Percentiles rank a stretch among this genome's conserved stretches.
Conservation (phyloP, 148 eudicot genomes). For the Persicaria tinctoria region DNA sequence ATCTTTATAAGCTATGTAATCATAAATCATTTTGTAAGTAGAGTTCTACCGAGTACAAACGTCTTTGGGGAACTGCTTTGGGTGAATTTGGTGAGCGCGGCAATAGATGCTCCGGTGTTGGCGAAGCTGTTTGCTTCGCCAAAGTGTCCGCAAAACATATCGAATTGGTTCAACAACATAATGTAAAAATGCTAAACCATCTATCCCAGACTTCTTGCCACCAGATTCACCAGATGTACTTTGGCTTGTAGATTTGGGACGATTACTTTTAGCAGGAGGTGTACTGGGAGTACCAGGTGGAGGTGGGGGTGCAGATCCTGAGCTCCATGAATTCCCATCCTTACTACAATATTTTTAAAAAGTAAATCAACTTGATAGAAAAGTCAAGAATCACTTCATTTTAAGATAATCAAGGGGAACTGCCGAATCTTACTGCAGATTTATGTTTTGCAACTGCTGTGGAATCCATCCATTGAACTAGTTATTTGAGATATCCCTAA, state of each 20-base stretch:
- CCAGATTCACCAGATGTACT: conserved; percentile 35
- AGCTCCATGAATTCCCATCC: conserved; percentile 68
- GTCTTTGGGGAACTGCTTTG: no score
- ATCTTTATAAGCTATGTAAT: no score
- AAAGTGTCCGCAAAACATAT: no score
- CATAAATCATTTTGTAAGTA: no score
- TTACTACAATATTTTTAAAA: conserved; percentile 30
- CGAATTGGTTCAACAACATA: no score
- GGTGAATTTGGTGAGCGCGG: no score
- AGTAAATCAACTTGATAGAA: conserved; percentile 12
- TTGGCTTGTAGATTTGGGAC: conserved; percentile 32
- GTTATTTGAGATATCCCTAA: conserved; percentile 11
- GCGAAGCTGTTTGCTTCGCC: no score
- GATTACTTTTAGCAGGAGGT: conserved; percentile 35
- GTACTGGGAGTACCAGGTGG: conserved; percentile 57
- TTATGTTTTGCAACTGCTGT: conserved; percentile 9
- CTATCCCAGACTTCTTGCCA: conserved; percentile 54
- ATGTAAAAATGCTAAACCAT: no score
- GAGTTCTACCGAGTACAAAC: no score
- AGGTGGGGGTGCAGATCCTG: conserved; percentile 92
- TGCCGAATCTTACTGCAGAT: conserved; percentile 47
- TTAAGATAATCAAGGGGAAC: neutral
- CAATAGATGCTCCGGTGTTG: no score
- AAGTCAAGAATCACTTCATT: neutral
- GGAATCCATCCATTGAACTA: conserved; percentile 13